Percentiles rank a stretch among this genome's conserved stretches.
phyloP scores from a whole-genome alignment of 768 basidiomycete species.

The Lyophyllum decastes region DNA sequence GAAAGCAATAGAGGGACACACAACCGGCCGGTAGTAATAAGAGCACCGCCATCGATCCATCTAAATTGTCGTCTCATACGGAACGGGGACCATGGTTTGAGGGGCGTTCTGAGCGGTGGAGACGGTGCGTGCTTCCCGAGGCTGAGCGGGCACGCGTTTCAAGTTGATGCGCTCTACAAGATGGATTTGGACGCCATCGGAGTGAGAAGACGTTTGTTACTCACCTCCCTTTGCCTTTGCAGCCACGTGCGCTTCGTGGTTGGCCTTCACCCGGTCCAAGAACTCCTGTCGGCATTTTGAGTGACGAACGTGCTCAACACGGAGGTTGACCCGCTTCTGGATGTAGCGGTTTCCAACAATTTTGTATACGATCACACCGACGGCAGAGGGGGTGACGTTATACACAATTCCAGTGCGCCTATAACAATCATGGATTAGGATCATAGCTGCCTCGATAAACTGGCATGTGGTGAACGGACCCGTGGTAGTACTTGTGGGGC shows the following conservation, averaged over 20 bases:
- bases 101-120: slow-evolving; percentile 75
- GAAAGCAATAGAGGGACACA: slow-evolving; percentile 26
- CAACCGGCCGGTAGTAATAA: slow-evolving; percentile 22
- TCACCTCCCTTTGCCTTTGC: slow-evolving; percentile 91
- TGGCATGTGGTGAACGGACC: slow-evolving; percentile 54
- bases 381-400: slow-evolving; percentile 94
- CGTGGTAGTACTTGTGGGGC: slow-evolving; percentile 99
- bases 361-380: slow-evolving; percentile 98
- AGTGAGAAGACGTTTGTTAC: slow-evolving; percentile 29
- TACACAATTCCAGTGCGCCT: slow-evolving; percentile 98
- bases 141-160: slow-evolving; percentile 83
- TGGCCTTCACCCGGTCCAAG: slow-evolving; percentile 91
- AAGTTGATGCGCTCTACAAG: slow-evolving; percentile 72
- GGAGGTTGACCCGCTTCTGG: slow-evolving; percentile 99
- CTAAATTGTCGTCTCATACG: slow-evolving; percentile 97
- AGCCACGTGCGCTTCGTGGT: slow-evolving; percentile 79
- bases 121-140: slow-evolving; percentile 79
- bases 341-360: slow-evolving; percentile 98
- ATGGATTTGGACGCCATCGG: slow-evolving; percentile 7
- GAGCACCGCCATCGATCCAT: slow-evolving; percentile 23
- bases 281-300: slow-evolving; percentile 99
- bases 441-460: neutral
- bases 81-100: slow-evolving; percentile 90
- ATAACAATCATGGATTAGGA: slow-evolving; percentile 4
- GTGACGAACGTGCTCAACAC: slow-evolving; percentile 93